Percentiles rank a stretch among this genome's conserved stretches.
These are phyloP conservation scores for Hirschioporus abietinus DNA, from an alignment of 768 basidiomycete species.

Conservation along the genomic window DNA sequence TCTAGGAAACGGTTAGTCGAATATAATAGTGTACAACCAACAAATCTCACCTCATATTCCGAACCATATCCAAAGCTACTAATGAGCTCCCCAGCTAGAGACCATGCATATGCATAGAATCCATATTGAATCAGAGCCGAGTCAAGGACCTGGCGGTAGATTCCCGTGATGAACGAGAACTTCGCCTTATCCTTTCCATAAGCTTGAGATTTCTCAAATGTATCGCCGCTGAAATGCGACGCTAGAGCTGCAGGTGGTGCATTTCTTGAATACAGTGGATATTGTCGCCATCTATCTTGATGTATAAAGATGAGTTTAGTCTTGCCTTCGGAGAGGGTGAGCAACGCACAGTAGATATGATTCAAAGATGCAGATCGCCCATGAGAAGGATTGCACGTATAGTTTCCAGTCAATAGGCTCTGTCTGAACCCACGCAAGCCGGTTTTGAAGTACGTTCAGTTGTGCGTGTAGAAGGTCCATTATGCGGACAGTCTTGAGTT, in stretches of 20 bases:
- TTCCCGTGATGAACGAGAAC: constrained; percentile 67
- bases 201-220: constrained; percentile 83
- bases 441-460: constrained; percentile 50
- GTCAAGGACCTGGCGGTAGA: constrained; percentile 71
- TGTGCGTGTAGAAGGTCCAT: constrained; percentile 64
- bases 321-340: background rate
- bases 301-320: background rate
- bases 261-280: constrained; percentile 74
- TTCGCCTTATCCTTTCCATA: constrained; percentile 91
- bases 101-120: constrained; percentile 83
- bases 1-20: constrained; percentile 38
- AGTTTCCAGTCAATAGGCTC: constrained; percentile 77
- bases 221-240: constrained; percentile 58
- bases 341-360: constrained; percentile 74
- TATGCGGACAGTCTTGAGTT: constrained; percentile 3
- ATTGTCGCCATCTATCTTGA: constrained; percentile 61
- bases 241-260: constrained; percentile 68
- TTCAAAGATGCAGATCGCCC: constrained; percentile 79
- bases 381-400: constrained; percentile 75
- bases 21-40: background rate
- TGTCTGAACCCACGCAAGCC: constrained; percentile 64
- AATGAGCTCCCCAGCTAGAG: constrained; percentile 46
- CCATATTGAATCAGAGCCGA: constrained; percentile 68
- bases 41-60: constrained; percentile 62
- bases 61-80: constrained; percentile 54